A percentile compares a stretch with the other conserved stretches of the same genome.
These are phyloP conservation scores for Biancaea sappan DNA, from an alignment of 306 rosid genomes.

Conservation along the genomic window DNA sequence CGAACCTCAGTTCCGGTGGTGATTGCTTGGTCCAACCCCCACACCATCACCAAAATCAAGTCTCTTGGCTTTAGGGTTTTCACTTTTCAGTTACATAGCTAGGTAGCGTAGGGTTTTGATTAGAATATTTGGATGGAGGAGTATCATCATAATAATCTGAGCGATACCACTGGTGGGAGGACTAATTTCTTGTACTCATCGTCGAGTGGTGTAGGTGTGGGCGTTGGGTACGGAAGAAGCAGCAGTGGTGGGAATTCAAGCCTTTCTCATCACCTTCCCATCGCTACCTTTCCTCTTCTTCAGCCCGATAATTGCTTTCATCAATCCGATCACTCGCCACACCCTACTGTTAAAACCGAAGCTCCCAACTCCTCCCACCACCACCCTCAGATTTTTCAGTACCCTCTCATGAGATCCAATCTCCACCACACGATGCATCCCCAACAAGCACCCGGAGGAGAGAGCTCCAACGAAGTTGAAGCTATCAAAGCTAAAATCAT, in stretches of 20 bases:
- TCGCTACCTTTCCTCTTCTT: constrained; percentile 61
- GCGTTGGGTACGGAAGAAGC: constrained; percentile 50
- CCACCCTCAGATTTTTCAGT: constrained; percentile 61
- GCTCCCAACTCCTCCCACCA: constrained; percentile 56
- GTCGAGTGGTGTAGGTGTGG: constrained; percentile 42
- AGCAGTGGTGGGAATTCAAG: constrained; percentile 10
- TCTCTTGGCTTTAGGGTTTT: constrained; percentile 29
- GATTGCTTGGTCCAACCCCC: constrained; percentile 4
- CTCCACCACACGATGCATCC: constrained; percentile 31
- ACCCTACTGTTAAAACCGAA: constrained; percentile 69
- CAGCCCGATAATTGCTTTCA: constrained; percentile 64
- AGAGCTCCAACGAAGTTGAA: constrained; percentile 62
- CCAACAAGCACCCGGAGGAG: background rate
- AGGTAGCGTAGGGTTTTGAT: constrained; percentile 29
- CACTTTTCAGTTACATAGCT: background rate
- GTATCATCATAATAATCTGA: constrained; percentile 46
- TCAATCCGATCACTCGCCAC: constrained; percentile 52
- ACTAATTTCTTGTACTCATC: constrained; percentile 60
- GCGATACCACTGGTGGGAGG: constrained; percentile 45
- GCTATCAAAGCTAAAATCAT: constrained; percentile 89
- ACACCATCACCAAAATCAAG: background rate
- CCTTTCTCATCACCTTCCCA: constrained; percentile 27
- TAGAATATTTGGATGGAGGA: constrained; percentile 31
- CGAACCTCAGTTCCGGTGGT: background rate
- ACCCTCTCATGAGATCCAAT: constrained; percentile 39